Base-by-base conservation (phyloP, 176 grass and related monocot genomes). In the Oryza glumipatula region DNA sequence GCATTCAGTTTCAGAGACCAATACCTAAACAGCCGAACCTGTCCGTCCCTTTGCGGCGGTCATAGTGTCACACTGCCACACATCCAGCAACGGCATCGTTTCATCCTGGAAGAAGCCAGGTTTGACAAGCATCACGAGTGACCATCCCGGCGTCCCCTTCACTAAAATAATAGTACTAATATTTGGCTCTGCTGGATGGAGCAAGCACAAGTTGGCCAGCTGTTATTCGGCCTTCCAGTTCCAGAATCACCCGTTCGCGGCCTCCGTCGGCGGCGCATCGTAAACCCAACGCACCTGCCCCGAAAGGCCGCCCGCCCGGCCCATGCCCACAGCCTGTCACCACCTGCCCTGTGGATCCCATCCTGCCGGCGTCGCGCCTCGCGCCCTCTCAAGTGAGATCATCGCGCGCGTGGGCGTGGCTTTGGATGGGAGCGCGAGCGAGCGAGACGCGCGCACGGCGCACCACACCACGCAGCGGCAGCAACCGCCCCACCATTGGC, bases 191-290 rank as follows among this genome's bases (percentile, higher is more conserved):
- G 33, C 39, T 39, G 41, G 6, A 19, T 14, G 11, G 52, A n/a
- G 64, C 72, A 81, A 6, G 22, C 70, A 47, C 83, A 73, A 78
- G 74, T 73, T 86, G 41, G 80, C 76, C 89, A 83, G 21, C 49
- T 76, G 63, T 66, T 63, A 63, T 63, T 67, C 74, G 11, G 17
- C 11, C 47, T 8, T 23, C 58, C 21, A 63, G 9, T 8, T 11
- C 21, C 21, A 63, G n/a, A 63, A 63, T 23, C n/a, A 22, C 58
- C 21, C 46, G 33, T 38, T 76, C 14, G 38, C 30, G 30, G 19
- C 41, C 35, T 39, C 38, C 5, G 39, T 1, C 44, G 15, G 38
- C 35, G 21, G 30, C 54, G 52, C 19, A 58, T 58, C 54, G 54
- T 17, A 58, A 58, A 58, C 54, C 16, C 54, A 4, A 58, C 39